A percentile compares a stretch with the other conserved stretches of the same genome.
These are phyloP conservation scores for Leccinum pseudoinsigne DNA, from an alignment of 1,284 basidiomycete genomes.

Conservation along the genomic window DNA sequence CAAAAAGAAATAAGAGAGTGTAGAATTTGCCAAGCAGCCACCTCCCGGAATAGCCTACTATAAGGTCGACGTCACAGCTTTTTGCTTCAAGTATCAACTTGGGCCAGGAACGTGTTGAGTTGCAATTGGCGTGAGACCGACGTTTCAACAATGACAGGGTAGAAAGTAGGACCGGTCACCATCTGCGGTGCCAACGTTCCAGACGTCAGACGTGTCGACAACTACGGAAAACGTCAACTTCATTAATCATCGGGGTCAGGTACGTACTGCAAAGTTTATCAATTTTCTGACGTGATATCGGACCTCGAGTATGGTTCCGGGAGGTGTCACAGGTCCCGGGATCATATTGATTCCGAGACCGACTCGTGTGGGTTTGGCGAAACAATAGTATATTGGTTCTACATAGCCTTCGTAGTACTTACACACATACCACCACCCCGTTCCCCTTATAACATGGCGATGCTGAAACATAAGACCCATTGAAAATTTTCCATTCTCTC, in stretches of 20 bases:
- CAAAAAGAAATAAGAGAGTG: not conserved
- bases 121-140: not conserved
- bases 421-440: not conserved
- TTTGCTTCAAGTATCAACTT: not conserved
- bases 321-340: not conserved
- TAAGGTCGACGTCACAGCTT: not conserved
- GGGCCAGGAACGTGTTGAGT: not conserved
- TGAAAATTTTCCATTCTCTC: not conserved
- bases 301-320: not conserved
- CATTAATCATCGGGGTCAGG: not conserved
- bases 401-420: not conserved
- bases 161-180: not conserved
- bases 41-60: not conserved
- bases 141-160: not conserved
- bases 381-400: conserved; percentile 6
- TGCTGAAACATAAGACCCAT: conserved; percentile 14
- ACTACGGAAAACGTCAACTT: not conserved
- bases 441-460: conserved; percentile 6
- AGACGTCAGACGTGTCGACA: not conserved
- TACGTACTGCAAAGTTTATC: not conserved
- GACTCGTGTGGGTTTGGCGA: not conserved
- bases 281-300: not conserved
- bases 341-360: not conserved
- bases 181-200: not conserved
- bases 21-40: not conserved